phyloP scores from a whole-genome alignment of 1,139 yeast genomes.

The Candida labiduridarum region DNA sequence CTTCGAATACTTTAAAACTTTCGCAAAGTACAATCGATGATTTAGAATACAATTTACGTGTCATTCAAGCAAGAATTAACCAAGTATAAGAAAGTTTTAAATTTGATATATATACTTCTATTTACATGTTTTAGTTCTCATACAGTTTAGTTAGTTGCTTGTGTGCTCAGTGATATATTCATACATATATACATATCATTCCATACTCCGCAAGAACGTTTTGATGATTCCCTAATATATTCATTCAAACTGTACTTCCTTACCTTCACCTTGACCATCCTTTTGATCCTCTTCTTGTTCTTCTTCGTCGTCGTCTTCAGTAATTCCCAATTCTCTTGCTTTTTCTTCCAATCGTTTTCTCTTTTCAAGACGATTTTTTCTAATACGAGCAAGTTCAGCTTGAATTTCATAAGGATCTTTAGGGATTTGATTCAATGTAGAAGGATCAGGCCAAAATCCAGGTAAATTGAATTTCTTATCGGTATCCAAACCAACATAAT shows the following conservation, averaged over 20 bases:
- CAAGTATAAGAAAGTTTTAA: neutral
- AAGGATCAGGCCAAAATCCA: constrained; percentile 98
- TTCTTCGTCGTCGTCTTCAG: constrained; percentile 32
- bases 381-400: constrained; percentile 87
- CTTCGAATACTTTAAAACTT: constrained; percentile 23
- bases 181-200: neutral
- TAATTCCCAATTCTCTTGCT: constrained; percentile 67
- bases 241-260: neutral
- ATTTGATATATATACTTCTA: constrained; percentile 1
- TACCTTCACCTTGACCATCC: neutral
- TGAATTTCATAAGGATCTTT: constrained; percentile 91
- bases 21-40: constrained; percentile 31
- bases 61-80: constrained; percentile 19
- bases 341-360: constrained; percentile 72
- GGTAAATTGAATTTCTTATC: constrained; percentile 87
- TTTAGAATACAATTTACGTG: constrained; percentile 25
- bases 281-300: constrained; percentile 17
- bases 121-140: constrained; percentile 2
- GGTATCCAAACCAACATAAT: constrained; percentile 87
- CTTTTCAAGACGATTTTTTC: constrained; percentile 71
- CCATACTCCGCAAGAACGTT: neutral
- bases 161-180: neutral
- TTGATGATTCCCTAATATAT: neutral
- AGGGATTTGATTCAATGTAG: constrained; percentile 85
- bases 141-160: neutral